A percentile compares a stretch with the other conserved stretches of the same genome.
Conservation (phyloP, 2,329 filamentous ascomycete species). For the Phaeosphaeriaceae sp. region DNA sequence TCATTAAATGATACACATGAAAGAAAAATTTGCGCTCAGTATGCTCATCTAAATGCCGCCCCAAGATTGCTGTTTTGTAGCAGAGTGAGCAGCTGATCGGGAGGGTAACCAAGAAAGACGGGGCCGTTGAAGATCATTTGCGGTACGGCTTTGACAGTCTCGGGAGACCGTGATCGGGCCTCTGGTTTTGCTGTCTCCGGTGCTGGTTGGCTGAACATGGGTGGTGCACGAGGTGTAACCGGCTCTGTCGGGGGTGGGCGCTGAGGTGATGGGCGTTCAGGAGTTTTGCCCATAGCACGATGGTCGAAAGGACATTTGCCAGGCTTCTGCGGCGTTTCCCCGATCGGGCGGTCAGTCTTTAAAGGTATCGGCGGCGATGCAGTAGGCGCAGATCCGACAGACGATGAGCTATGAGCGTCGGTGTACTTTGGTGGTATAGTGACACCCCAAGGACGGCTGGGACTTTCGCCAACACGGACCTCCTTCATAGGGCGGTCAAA, state of each 20-base stretch:
- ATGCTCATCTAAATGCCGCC: slow-evolving; percentile 31
- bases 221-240: slow-evolving; percentile 18
- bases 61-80: slow-evolving; percentile 49
- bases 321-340: slow-evolving; percentile 35
- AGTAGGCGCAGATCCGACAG: slow-evolving; percentile 50
- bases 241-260: slow-evolving; percentile 20
- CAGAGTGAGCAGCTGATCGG: slow-evolving; percentile 45
- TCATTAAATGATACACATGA: slow-evolving; percentile 17
- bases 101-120: slow-evolving; percentile 85
- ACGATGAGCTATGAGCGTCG: slow-evolving; percentile 48
- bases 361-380: slow-evolving; percentile 62
- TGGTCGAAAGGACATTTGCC: slow-evolving; percentile 49
- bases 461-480: slow-evolving; percentile 90
- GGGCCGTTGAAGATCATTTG: slow-evolving; percentile 91
- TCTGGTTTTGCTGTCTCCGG: slow-evolving; percentile 12
- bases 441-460: slow-evolving; percentile 92
- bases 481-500: slow-evolving; percentile 89
- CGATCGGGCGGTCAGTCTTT: slow-evolving; percentile 40
- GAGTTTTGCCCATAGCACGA: slow-evolving; percentile 30
- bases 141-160: slow-evolving; percentile 51
- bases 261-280: slow-evolving; percentile 11
- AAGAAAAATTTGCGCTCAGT: slow-evolving; percentile 8
- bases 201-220: slow-evolving; percentile 11
- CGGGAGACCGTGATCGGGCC: slow-evolving; percentile 17
- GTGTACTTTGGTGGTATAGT: slow-evolving; percentile 70